phyloP scores from a whole-genome alignment of 2,329 filamentous ascomycete genomes.

The Fusarium sp. region DNA sequence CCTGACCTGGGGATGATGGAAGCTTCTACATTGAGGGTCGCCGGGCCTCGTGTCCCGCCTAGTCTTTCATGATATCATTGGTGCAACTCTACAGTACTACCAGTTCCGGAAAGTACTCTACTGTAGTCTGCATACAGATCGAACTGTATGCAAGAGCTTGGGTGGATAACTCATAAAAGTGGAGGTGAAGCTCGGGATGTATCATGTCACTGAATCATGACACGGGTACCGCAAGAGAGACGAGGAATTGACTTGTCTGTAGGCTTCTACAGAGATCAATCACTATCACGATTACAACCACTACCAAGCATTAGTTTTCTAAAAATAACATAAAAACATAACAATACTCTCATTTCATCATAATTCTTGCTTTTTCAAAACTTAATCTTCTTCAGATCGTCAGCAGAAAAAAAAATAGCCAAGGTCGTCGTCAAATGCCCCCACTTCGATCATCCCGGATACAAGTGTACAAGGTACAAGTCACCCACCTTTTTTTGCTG shows the following conservation, averaged over 20 bases:
- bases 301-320: background rate
- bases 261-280: background rate
- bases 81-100: conserved; percentile 15
- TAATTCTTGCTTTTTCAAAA: background rate
- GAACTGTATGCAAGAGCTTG: conserved; percentile 10
- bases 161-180: conserved; percentile 1
- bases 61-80: conserved; percentile 32
- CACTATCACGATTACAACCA: background rate
- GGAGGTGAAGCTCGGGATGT: conserved; percentile 18
- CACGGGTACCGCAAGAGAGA: background rate
- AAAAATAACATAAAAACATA: background rate
- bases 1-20: background rate
- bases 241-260: background rate
- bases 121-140: conserved; percentile 6
- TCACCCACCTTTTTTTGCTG: conserved; percentile 17
- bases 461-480: background rate
- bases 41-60: background rate
- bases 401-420: background rate
- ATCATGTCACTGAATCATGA: conserved; percentile 14
- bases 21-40: conserved; percentile 22
- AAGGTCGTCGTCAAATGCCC: conserved; percentile 1
- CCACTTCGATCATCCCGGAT: conserved; percentile 19
- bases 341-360: background rate
- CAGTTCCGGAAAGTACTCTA: conserved; percentile 18
- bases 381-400: background rate